Percentiles rank a stretch among this genome's conserved stretches.
Conservation (phyloP, 306 rosid genomes). For the Boehmeria nivea region DNA sequence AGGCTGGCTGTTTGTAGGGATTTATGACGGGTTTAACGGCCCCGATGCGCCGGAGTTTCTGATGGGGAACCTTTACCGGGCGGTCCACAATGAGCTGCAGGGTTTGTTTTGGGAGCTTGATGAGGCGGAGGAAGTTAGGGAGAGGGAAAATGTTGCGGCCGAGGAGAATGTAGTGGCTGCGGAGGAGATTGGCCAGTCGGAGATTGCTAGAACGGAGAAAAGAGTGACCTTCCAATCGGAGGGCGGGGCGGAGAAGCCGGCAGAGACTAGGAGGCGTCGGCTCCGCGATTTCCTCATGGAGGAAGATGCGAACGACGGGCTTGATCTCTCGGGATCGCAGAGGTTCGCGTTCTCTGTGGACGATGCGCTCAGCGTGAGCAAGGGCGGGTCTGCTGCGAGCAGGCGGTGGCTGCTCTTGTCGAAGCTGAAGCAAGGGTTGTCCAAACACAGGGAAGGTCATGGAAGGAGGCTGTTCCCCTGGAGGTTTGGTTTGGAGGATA, state of each 20-base stretch:
- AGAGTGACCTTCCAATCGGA: constrained; percentile 48
- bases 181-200: constrained; percentile 21
- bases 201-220: constrained; percentile 30
- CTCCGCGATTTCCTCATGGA: constrained; percentile 79
- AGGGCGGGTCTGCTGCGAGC: constrained; percentile 67
- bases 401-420: constrained; percentile 74
- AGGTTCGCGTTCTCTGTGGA: constrained; percentile 91
- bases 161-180: constrained; percentile 21
- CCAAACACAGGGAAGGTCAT: constrained; percentile 74
- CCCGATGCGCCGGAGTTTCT: constrained; percentile 88
- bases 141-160: constrained; percentile 25
- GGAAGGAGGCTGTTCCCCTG: constrained; percentile 50
- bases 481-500: constrained; percentile 62
- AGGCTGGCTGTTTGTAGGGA: constrained; percentile 87
- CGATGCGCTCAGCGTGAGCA: constrained; percentile 73
- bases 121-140: constrained; percentile 26
- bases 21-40: constrained; percentile 85
- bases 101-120: constrained; percentile 81
- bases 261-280: constrained; percentile 55
- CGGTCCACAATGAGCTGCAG: constrained; percentile 74
- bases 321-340: constrained; percentile 91
- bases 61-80: constrained; percentile 79
- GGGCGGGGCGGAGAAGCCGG: constrained; percentile 28
- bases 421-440: constrained; percentile 65
- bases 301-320: constrained; percentile 70